phyloP scores from a whole-genome alignment of 1,139 yeast species.

The Maudiozyma humilis region DNA sequence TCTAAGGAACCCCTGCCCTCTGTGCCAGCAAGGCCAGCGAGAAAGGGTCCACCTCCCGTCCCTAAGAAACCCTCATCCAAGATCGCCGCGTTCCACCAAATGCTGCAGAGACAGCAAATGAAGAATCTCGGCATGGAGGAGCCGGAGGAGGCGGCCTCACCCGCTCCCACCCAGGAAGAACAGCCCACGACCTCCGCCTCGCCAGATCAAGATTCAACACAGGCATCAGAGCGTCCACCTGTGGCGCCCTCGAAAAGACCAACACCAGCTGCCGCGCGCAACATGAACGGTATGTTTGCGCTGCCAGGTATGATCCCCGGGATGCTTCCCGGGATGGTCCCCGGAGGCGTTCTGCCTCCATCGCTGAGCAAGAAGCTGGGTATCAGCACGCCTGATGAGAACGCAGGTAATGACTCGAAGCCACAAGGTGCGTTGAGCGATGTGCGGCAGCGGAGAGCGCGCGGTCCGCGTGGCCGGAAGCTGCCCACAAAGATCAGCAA shows the following conservation, averaged over 20 bases:
- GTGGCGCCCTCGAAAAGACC: too few relatives aligned
- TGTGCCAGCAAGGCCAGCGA: slow-evolving; percentile 13
- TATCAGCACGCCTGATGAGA: background rate
- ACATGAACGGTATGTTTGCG: slow-evolving; percentile 52
- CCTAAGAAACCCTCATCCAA: slow-evolving; percentile 71
- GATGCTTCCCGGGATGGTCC: slow-evolving; percentile 48
- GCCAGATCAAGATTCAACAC: background rate
- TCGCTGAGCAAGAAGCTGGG: slow-evolving; percentile 18
- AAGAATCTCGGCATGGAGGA: slow-evolving; percentile 13
- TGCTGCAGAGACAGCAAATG: slow-evolving; percentile 44
- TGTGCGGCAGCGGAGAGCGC: slow-evolving; percentile 46
- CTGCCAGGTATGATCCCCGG: slow-evolving; percentile 51
- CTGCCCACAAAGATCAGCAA: slow-evolving; percentile 52
- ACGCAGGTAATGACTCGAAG: slow-evolving; percentile 9
- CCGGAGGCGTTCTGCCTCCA: slow-evolving; percentile 29
- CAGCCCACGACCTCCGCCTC: background rate
- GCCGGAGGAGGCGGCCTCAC: background rate
- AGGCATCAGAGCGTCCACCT: too few relatives aligned
- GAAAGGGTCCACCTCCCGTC: slow-evolving; percentile 48
- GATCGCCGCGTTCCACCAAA: slow-evolving; percentile 72
- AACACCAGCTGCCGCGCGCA: slow-evolving; percentile 28
- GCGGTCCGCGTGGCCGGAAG: slow-evolving; percentile 73
- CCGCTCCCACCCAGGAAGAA: too few relatives aligned
- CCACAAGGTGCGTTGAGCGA: slow-evolving; percentile 21
- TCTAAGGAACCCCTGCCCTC: background rate